Evolutionary conservation across 2,329 filamentous ascomycete genomes (phyloP).

Genomic region (Knoxdaviesia proteae): DNA sequence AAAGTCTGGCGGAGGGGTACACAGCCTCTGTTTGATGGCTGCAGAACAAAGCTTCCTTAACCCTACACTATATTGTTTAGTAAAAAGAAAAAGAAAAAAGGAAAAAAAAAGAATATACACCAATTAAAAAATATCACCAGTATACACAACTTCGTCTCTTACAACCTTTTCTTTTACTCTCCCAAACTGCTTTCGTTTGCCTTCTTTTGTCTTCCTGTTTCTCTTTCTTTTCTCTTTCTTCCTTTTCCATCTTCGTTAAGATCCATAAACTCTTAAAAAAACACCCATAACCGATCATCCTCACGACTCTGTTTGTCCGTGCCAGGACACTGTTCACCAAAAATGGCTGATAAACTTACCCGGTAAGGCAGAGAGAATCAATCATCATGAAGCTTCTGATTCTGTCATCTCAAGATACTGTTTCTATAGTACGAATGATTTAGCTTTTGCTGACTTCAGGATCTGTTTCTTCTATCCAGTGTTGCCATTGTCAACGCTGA

Average conservation of each 20-base stretch:
- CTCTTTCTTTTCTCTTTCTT: not conserved
- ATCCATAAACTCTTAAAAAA: not conserved
- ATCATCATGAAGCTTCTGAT: no score
- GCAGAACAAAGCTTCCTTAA: not conserved
- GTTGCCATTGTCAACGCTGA: conserved; percentile 97
- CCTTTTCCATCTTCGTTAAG: not conserved
- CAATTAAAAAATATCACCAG: not conserved
- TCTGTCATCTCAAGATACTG: not conserved
- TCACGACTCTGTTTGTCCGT: not conserved
- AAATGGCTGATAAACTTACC: conserved; percentile 85
- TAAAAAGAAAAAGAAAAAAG: no score
- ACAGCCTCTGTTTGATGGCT: not conserved
- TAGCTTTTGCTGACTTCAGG: conserved; percentile 1
- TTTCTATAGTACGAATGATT: not conserved
- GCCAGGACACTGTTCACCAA: conserved; percentile 9
- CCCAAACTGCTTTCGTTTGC: not conserved
- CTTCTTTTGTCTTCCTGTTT: not conserved
- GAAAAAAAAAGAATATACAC: not conserved
- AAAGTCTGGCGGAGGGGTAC: no score
- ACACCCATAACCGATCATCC: not conserved
- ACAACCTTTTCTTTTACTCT: not conserved
- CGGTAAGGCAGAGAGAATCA: conserved; percentile 37
- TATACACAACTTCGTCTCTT: not conserved
- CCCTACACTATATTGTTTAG: no score
- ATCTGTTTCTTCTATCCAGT: conserved; percentile 25